These are phyloP conservation scores for Zizania latifolia DNA, from an alignment of 176 grass and related monocot genomes.

Conservation along the genomic window DNA sequence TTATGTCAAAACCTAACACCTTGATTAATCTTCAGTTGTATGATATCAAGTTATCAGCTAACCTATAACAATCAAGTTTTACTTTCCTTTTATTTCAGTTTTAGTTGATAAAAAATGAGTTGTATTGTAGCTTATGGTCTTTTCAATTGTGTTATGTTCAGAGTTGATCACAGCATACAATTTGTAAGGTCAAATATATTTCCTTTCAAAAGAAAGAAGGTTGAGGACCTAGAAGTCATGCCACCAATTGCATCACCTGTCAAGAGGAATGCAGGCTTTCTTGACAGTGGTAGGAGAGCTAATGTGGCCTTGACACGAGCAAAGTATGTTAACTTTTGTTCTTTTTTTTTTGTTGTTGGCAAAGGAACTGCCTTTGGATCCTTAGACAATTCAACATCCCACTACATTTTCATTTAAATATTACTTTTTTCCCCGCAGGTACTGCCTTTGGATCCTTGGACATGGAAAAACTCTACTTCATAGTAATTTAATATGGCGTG, in stretches of 20 bases:
- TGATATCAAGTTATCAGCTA: background rate
- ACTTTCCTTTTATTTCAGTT: conserved; percentile 6
- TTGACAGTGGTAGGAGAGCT: conserved; percentile 19
- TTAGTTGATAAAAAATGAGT: background rate
- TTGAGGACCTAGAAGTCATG: conserved; percentile 41
- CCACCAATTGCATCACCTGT: conserved; percentile 29
- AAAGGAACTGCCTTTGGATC: background rate
- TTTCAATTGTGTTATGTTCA: conserved; percentile 29
- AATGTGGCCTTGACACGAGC: conserved; percentile 50
- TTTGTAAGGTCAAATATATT: conserved; percentile 70
- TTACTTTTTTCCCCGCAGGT: background rate
- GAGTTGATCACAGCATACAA: conserved; percentile 64
- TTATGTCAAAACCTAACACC: no score
- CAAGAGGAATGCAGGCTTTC: conserved; percentile 37
- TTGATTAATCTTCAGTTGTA: background rate
- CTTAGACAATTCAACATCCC: background rate
- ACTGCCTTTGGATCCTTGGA: conserved; percentile 5
- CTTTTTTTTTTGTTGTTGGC: no score
- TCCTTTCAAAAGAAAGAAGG: conserved; percentile 54
- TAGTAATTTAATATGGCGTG: background rate
- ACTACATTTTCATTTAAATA: background rate
- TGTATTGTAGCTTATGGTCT: conserved; percentile 3
- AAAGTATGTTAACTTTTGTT: conserved; percentile 12
- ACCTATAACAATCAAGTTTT: conserved; percentile 1
- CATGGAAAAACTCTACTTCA: background rate